These are phyloP conservation scores for Colletotrichum viniferum DNA, from an alignment of 2,329 filamentous ascomycete species.

Conservation along the genomic window DNA sequence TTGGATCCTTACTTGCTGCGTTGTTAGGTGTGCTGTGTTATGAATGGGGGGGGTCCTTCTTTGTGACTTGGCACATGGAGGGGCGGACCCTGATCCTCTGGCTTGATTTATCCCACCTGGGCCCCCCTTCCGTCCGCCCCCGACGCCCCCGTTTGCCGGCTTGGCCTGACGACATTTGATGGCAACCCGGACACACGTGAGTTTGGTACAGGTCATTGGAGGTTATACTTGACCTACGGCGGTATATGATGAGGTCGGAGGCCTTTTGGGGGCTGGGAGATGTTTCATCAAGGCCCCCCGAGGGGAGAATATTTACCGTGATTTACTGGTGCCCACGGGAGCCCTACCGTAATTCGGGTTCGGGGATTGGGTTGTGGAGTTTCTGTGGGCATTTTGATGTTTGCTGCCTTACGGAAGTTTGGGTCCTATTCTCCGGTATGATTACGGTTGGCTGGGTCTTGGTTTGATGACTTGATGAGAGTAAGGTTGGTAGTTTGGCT, in stretches of 20 bases:
- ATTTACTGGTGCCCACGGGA: neutral
- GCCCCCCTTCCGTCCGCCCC: neutral
- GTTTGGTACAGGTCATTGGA: neutral
- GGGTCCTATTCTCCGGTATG: neutral
- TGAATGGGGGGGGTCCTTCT: neutral
- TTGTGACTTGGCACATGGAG: neutral
- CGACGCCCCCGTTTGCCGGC: neutral
- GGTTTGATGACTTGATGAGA: neutral
- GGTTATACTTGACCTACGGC: neutral
- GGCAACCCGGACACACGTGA: neutral
- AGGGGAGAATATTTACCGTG: neutral
- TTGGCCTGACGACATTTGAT: neutral
- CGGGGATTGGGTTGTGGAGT: neutral
- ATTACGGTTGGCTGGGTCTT: neutral
- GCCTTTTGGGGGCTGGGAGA: neutral
- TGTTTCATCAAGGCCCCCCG: neutral
- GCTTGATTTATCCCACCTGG: neutral
- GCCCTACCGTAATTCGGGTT: neutral
- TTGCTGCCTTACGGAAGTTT: neutral
- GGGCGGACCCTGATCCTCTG: conserved; percentile 2
- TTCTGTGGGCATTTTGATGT: neutral
- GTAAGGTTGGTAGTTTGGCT: too few relatives aligned
- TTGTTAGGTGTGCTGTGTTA: neutral
- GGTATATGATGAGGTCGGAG: neutral
- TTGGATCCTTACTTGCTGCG: neutral